Evolutionary conservation across 345 rosid genomes (phyloP), one percentile per base, ranked within the genome.

Genomic region (Balakata baccata): DNA sequence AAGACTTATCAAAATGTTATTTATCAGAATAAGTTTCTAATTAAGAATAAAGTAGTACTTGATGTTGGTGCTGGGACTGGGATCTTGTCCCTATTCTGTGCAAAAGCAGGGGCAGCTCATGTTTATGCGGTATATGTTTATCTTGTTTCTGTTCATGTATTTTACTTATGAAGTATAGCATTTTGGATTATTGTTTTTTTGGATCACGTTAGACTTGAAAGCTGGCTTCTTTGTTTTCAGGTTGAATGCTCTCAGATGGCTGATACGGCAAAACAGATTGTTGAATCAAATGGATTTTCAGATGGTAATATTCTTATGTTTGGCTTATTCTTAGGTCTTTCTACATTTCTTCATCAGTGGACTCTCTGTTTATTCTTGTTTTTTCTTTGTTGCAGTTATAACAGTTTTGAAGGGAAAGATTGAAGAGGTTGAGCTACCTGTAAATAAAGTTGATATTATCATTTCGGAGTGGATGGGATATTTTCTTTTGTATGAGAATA

Each of bases 381-480:
- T 10, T 38, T 38, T 65, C 4, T 38, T 75, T 41, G 29, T 62
- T 80, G 59, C 89, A 93, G 99, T 89, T 50, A 79, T 96, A 78
- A 96, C 99, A 3, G 97, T 96, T 83, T 76, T 96, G 85, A 96
- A 93, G 86, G 98, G 99, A 47, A 96, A 96, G 89, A 84, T 96
- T 2, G 99, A 96, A 79, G 99, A 96, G 71, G 84, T 93, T 63
- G 99, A 93, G 82, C 92, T 96, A 46, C 99, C 99, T 1, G 87
- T 84, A 11, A 75, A 82, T 38, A 91, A 91, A 87, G 99, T 96
- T 61, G 99, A 96, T 83, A 88, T 96, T 71, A 96, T 96, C 69
- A 89, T 96, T 72, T 96, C 98, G 49, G 98, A 96, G 89, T 93
- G 98, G 98, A 96, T 93, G 99, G 99, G 98, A 23, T 96, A 96